Percentiles rank a stretch among this genome's conserved stretches.
Conservation (phyloP, 2,329 filamentous ascomycete genomes). For the Penicillium rolfsii region DNA sequence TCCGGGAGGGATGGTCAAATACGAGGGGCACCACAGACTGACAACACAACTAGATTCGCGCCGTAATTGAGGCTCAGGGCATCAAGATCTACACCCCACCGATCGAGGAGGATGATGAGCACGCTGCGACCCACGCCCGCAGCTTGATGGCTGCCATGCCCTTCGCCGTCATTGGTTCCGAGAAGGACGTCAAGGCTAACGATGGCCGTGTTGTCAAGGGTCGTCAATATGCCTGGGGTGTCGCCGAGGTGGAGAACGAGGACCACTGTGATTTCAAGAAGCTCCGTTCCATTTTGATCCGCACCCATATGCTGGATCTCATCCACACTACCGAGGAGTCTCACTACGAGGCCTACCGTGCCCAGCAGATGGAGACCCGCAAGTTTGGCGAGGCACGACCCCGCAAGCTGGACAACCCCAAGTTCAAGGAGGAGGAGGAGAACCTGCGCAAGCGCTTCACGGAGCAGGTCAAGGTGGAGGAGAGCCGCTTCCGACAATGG, state of each 20-base stretch:
- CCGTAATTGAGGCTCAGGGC: conserved; percentile 95
- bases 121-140: conserved; percentile 90
- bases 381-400: conserved; percentile 98
- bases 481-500: conserved; percentile 98
- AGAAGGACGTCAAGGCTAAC: conserved; percentile 97
- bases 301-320: conserved; percentile 98
- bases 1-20: background rate
- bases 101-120: conserved; percentile 96
- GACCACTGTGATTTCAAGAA: conserved; percentile 99
- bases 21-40: background rate
- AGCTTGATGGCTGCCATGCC: conserved; percentile 96
- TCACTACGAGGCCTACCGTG: conserved; percentile 98
- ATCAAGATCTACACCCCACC: conserved; percentile 99
- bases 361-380: conserved; percentile 99
- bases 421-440: conserved; percentile 99
- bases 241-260: conserved; percentile 99
- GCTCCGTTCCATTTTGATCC: conserved; percentile 96
- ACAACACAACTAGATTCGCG: conserved; percentile 69
- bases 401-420: conserved; percentile 98
- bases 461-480: conserved; percentile 99
- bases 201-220: conserved; percentile 98
- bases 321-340: conserved; percentile 99
- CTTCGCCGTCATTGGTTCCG: conserved; percentile 97
- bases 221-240: conserved; percentile 98
- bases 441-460: conserved; percentile 98